These are phyloP conservation scores for Penicillium verrucosum DNA, from an alignment of 2,329 filamentous ascomycete species.

Conservation along the genomic window DNA sequence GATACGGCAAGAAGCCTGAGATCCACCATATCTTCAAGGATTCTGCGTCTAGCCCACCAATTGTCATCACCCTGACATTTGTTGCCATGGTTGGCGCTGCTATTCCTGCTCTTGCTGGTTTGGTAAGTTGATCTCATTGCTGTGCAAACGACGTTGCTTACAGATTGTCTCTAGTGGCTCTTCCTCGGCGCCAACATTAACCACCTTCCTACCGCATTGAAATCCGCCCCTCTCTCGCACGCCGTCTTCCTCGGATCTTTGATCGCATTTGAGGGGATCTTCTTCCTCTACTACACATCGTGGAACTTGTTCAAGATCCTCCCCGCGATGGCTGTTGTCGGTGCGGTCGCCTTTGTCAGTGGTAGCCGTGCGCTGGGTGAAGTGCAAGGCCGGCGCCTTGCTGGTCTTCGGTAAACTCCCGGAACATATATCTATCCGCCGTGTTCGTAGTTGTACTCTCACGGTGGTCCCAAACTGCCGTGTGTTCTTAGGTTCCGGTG, in stretches of 20 bases:
- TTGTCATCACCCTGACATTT: conserved; percentile 76
- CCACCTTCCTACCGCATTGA: conserved; percentile 72
- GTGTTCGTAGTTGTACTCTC: background rate
- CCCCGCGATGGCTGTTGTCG: conserved; percentile 66
- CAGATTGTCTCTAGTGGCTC: conserved; percentile 61
- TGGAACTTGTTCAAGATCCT: conserved; percentile 92
- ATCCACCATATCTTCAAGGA: conserved; percentile 88
- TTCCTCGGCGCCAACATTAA: conserved; percentile 76
- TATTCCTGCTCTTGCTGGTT: conserved; percentile 68
- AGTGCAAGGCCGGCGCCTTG: conserved; percentile 82
- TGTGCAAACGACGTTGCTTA: conserved; percentile 5
- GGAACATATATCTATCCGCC: background rate
- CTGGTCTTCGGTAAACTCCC: conserved; percentile 58
- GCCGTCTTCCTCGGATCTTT: conserved; percentile 82
- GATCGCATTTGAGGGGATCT: conserved; percentile 81
- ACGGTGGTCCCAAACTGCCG: background rate
- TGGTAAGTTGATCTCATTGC: conserved; percentile 51
- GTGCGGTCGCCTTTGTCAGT: conserved; percentile 73
- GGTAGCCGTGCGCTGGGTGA: conserved; percentile 88
- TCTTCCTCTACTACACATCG: conserved; percentile 87
- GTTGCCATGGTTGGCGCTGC: conserved; percentile 68
- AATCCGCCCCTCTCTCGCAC: conserved; percentile 75
- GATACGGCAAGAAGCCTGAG: conserved; percentile 79
- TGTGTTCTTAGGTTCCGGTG: background rate
- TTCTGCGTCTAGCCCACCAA: conserved; percentile 76